Conservation (phyloP, 2,329 filamentous ascomycete species). For the Sordariomycetes sp. region DNA sequence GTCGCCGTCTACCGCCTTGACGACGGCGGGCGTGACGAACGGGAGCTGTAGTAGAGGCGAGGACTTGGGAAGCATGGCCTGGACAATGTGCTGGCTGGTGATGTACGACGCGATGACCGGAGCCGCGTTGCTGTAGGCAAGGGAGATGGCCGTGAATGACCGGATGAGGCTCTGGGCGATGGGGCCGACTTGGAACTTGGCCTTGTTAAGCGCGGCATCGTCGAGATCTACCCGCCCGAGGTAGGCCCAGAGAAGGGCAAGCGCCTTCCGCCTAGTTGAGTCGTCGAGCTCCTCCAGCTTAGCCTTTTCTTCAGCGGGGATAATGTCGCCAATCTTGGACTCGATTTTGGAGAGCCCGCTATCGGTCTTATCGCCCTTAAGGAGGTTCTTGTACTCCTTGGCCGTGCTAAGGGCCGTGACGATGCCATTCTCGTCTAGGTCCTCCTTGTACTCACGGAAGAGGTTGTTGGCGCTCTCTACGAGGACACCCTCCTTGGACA, state of each 20-base stretch:
- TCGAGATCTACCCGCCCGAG: constrained; percentile 77
- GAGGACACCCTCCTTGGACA: constrained; percentile 86
- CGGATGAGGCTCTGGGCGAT: constrained; percentile 76
- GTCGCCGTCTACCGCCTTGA: constrained; percentile 58
- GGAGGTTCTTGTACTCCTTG: constrained; percentile 66
- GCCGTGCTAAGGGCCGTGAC: constrained; percentile 72
- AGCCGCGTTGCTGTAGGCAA: constrained; percentile 73
- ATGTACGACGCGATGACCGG: constrained; percentile 75
- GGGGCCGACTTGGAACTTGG: constrained; percentile 83
- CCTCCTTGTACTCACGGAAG: constrained; percentile 84
- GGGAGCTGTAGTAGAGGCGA: constrained; percentile 89
- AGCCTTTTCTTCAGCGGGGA: constrained; percentile 56
- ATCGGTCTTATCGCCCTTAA: constrained; percentile 70
- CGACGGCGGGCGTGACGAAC: constrained; percentile 59
- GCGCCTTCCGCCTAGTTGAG: constrained; percentile 67
- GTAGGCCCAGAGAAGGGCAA: constrained; percentile 91
- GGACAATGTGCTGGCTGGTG: constrained; percentile 75
- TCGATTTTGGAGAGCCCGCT: constrained; percentile 73
- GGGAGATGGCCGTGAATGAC: constrained; percentile 72
- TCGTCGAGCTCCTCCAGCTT: constrained; percentile 72
- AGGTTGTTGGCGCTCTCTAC: constrained; percentile 90
- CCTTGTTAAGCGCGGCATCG: constrained; percentile 69
- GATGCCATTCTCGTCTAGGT: constrained; percentile 67
- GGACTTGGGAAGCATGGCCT: constrained; percentile 70
- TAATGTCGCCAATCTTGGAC: constrained; percentile 57